Percentiles rank a stretch among this genome's conserved stretches.
These are phyloP conservation scores for Mortierella antarctica DNA, from an alignment of 192 early-diverging fungal species.

Conservation along the genomic window DNA sequence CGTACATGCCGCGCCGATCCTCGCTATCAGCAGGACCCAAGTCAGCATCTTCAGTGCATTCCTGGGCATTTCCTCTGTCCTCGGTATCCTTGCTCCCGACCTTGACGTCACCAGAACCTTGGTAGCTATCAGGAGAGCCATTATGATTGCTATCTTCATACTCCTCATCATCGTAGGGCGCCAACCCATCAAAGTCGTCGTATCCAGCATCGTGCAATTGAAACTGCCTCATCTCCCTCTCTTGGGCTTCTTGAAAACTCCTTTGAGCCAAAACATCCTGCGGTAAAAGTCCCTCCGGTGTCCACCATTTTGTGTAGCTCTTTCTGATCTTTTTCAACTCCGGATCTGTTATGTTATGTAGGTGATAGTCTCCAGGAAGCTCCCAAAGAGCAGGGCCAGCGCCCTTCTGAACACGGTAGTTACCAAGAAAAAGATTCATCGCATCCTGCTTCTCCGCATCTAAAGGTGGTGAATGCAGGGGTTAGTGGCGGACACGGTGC, in stretches of 20 bases:
- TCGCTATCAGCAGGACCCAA: slow-evolving; percentile 7
- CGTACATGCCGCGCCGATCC: slow-evolving; percentile 3
- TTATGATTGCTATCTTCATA: background rate
- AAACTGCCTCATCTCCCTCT: slow-evolving; percentile 2
- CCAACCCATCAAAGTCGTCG: slow-evolving; percentile 23
- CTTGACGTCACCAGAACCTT: background rate
- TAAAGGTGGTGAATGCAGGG: slow-evolving; percentile 9
- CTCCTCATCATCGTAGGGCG: slow-evolving; percentile 17
- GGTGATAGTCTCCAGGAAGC: slow-evolving; percentile 76
- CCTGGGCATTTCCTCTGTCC: background rate
- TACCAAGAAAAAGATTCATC: slow-evolving; percentile 91
- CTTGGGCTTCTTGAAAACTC: slow-evolving; percentile 31
- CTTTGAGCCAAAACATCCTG: slow-evolving; percentile 41
- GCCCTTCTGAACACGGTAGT: slow-evolving; percentile 66
- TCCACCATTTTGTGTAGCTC: slow-evolving; percentile 78
- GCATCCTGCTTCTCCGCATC: slow-evolving; percentile 98
- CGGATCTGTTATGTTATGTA: slow-evolving; percentile 71
- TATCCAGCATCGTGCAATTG: slow-evolving; percentile 19
- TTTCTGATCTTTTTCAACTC: slow-evolving; percentile 31
- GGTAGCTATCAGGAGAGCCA: no score
- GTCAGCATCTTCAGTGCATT: background rate
- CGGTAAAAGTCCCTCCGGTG: slow-evolving; percentile 54
- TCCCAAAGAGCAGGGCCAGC: slow-evolving; percentile 77
- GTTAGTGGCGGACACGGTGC: background rate
- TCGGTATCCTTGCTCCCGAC: background rate